Conservation (phyloP, 306 rosid genomes). For the Cicer judaicum region DNA sequence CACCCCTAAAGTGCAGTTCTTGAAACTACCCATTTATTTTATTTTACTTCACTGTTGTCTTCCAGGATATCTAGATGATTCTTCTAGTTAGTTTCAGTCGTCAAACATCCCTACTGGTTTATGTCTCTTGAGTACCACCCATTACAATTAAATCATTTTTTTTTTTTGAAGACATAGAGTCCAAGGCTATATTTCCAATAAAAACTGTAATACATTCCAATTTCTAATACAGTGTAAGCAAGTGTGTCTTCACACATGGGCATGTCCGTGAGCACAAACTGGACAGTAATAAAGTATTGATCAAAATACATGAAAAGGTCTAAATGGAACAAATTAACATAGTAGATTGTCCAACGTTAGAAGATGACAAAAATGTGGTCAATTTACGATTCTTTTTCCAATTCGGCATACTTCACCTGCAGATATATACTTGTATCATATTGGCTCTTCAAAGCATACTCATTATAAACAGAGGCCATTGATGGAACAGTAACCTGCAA, state of each 20-base stretch:
- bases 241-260: background rate
- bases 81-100: conserved; percentile 30
- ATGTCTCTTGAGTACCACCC: background rate
- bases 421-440: conserved; percentile 99
- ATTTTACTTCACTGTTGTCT: conserved; percentile 20
- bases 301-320: conserved; percentile 15
- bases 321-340: conserved; percentile 10
- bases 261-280: background rate
- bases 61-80: conserved; percentile 23
- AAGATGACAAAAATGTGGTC: conserved; percentile 11
- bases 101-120: conserved; percentile 26
- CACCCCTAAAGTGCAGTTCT: conserved; percentile 39
- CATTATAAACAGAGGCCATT: conserved; percentile 95
- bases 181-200: conserved; percentile 36
- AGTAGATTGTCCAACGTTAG: background rate
- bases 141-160: conserved; percentile 23
- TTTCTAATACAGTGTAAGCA: background rate
- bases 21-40: conserved; percentile 34
- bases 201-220: conserved; percentile 26
- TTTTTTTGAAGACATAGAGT: conserved; percentile 34
- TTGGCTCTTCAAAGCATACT: conserved; percentile 99
- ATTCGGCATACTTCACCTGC: conserved; percentile 65
- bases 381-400: background rate
- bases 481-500: conserved; percentile 97
- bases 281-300: conserved; percentile 11